Base-by-base conservation (phyloP, 1,284 basidiomycete genomes). In the Sporisorium exsertum region DNA sequence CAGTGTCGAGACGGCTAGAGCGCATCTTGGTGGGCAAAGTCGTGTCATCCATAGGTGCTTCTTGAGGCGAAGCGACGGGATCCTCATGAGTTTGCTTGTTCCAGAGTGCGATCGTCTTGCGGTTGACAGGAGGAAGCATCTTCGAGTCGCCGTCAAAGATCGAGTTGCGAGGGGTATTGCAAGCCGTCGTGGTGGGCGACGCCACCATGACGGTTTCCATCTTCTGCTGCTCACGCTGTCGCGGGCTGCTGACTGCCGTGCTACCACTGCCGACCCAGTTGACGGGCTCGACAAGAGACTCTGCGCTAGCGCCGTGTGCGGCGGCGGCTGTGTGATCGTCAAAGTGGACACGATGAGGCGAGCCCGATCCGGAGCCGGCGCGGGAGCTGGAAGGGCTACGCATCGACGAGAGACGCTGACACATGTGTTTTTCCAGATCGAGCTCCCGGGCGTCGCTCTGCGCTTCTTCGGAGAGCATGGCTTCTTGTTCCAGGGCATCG, bases 301-400 rank as follows among this genome's bases (percentile, higher is more conserved):
- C 71, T 16, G 57, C 53, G 43, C 71, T 73, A 18, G 29, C 70
- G 2, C 59, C 64, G 32, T 32, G 51, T 13, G 15, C 16, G 3
- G 24, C 7, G 3, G 16, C 15, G 13, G 40, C 40, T 33, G 27
- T 20, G 15, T 59, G 50, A 9, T 72, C 67, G 33, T 65, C 61
- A 55, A 78, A 78, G 61, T 78, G 76, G 1, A 78, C 76, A 8
- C 64, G 63, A 43, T 73, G 72, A 12, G 71, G 68, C 40, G 68
- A 68, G 13, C 76, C 62, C 20, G 61, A 57, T 5, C 52, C 67
- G 18, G 60, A 59, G 3, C 61, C 53, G 6, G 53, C 26, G 1
- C 58, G 52, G 35, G 64, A 61, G 49, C 43, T 67, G 15, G 33
- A 42, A 10, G 29, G 51, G 32, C 49, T 60, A 6, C 47, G 52